phyloP scores from a whole-genome alignment of 331 rosid genomes.

The Malus hybrid region DNA sequence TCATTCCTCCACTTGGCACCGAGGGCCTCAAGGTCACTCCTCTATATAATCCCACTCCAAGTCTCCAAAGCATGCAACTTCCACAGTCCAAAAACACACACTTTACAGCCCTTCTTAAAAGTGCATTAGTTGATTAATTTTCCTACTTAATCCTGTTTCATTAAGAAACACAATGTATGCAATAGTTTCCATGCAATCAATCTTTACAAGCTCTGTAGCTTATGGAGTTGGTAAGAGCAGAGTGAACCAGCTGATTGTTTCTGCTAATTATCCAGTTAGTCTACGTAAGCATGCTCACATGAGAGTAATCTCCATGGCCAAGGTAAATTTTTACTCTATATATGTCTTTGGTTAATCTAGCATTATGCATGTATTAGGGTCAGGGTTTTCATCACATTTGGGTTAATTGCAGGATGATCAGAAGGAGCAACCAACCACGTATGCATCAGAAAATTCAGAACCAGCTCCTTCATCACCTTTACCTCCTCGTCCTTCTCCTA shows the following conservation, averaged over 20 bases:
- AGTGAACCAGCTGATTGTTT: neutral
- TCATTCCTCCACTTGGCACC: neutral
- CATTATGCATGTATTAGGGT: neutral
- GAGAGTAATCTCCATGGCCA: neutral
- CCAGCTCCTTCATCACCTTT: conserved; percentile 4
- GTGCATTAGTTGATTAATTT: neutral
- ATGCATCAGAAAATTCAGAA: neutral
- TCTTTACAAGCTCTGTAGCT: neutral
- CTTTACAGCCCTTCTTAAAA: neutral
- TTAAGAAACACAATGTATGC: neutral
- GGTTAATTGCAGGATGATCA: neutral
- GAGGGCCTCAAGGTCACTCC: neutral
- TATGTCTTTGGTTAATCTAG: neutral
- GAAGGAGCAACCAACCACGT: conserved; percentile 1
- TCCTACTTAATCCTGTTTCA: neutral
- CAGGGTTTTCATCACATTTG: neutral
- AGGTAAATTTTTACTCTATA: neutral
- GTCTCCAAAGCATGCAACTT: neutral
- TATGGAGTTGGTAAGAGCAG: neutral
- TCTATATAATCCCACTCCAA: neutral
- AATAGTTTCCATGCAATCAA: neutral
- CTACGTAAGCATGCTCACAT: neutral
- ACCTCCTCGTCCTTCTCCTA: neutral
- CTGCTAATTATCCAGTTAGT: neutral
- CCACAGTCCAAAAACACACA: neutral